Percentiles rank a stretch among this genome's conserved stretches.
Evolutionary conservation across 345 rosid species (phyloP).

Genomic region (Sisymbrium irio): DNA sequence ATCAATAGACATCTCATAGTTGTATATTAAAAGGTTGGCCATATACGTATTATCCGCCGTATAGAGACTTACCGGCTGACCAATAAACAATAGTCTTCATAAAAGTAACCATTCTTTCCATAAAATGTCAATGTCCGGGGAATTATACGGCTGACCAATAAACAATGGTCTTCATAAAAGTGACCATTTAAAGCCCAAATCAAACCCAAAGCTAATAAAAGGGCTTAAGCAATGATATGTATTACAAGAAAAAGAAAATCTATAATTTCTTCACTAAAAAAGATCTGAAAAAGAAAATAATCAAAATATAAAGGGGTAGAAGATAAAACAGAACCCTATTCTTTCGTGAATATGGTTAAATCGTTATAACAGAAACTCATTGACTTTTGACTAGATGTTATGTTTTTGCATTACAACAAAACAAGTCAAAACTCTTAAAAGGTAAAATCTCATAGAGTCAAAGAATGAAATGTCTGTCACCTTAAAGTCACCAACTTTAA

Average conservation of each 20-base stretch:
- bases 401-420: background rate
- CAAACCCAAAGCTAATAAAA: background rate
- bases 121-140: too few species aligned
- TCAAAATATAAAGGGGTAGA: background rate
- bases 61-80: too few species aligned
- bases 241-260: background rate
- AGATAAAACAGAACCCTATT: background rate
- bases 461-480: slow-evolving; percentile 13
- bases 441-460: slow-evolving; percentile 5
- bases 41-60: too few species aligned
- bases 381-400: background rate
- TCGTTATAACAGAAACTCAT: background rate
- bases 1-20: too few species aligned
- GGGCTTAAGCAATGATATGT: background rate
- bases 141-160: too few species aligned
- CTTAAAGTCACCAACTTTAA: slow-evolving; percentile 9
- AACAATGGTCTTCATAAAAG: too few species aligned
- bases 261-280: background rate
- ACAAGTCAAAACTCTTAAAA: background rate
- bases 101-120: too few species aligned
- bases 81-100: too few species aligned
- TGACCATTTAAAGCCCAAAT: background rate
- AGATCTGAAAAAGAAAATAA: background rate
- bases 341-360: background rate
- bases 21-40: too few species aligned